phyloP scores from a whole-genome alignment of 139 green algal genomes.

The Dunaliella primolecta region DNA sequence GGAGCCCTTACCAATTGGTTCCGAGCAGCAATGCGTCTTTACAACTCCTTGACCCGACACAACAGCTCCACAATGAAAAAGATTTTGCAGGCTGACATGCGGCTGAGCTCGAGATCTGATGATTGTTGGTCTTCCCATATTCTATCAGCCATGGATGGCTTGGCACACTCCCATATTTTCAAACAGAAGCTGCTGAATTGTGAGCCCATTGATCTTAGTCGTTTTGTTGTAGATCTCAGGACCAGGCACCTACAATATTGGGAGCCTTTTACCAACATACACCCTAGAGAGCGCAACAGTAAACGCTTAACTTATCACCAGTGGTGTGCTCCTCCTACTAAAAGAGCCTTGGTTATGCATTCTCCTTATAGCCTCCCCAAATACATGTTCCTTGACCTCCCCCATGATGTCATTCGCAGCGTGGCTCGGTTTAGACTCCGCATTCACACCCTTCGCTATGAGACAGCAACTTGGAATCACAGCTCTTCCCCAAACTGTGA shows the following conservation, averaged over 20 bases:
- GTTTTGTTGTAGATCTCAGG: too few species aligned
- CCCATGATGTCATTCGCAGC: background rate
- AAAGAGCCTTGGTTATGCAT: background rate
- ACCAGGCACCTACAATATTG: background rate
- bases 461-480: background rate
- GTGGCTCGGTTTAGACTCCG: background rate
- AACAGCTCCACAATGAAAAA: too few species aligned
- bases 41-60: too few species aligned
- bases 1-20: too few species aligned
- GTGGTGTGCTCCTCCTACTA: background rate
- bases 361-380: background rate
- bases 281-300: background rate
- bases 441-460: background rate
- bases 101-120: too few species aligned
- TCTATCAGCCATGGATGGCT: too few species aligned
- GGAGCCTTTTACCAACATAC: background rate
- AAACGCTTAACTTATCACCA: background rate
- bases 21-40: too few species aligned
- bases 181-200: too few species aligned
- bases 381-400: background rate
- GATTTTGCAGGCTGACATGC: too few species aligned
- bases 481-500: background rate
- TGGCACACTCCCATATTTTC: too few species aligned
- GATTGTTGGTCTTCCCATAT: too few species aligned
- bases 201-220: too few species aligned